A percentile compares a stretch with the other conserved stretches of the same genome.
Conservation (phyloP, 306 rosid species). For the Prunus padus region DNA sequence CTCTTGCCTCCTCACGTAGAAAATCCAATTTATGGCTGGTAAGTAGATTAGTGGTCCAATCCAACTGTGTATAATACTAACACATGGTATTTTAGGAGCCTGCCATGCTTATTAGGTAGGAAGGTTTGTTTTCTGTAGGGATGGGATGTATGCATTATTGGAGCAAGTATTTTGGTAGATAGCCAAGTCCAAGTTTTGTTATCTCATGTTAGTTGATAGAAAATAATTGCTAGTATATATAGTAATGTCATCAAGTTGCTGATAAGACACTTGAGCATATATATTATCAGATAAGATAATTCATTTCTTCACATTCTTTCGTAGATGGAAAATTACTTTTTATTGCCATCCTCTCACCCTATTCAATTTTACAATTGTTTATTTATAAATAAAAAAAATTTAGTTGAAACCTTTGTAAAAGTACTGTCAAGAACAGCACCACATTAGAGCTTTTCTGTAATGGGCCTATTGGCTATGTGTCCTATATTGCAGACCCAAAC, state of each 20-base stretch:
- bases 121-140: conserved; percentile 22
- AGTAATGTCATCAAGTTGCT: background rate
- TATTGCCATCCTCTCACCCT: background rate
- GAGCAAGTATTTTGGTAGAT: background rate
- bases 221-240: background rate
- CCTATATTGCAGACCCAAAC: too few species aligned
- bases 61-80: conserved; percentile 33
- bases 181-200: conserved; percentile 26
- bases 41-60: conserved; percentile 18
- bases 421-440: too few species aligned
- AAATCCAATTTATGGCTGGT: conserved; percentile 93
- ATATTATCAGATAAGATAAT: background rate
- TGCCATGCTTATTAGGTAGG: conserved; percentile 10
- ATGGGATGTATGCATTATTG: conserved; percentile 5
- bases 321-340: background rate
- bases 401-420: too few species aligned
- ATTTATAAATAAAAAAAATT: too few species aligned
- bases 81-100: conserved; percentile 34
- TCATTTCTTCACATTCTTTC: background rate
- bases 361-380: too few species aligned
- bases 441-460: too few species aligned
- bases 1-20: conserved; percentile 85
- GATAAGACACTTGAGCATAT: background rate
- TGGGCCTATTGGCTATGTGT: too few species aligned
- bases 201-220: conserved; percentile 10